Percentiles rank a stretch among this genome's conserved stretches.
phyloP scores from a whole-genome alignment of 2,329 filamentous ascomycete species.

The Sporothrix inflata region DNA sequence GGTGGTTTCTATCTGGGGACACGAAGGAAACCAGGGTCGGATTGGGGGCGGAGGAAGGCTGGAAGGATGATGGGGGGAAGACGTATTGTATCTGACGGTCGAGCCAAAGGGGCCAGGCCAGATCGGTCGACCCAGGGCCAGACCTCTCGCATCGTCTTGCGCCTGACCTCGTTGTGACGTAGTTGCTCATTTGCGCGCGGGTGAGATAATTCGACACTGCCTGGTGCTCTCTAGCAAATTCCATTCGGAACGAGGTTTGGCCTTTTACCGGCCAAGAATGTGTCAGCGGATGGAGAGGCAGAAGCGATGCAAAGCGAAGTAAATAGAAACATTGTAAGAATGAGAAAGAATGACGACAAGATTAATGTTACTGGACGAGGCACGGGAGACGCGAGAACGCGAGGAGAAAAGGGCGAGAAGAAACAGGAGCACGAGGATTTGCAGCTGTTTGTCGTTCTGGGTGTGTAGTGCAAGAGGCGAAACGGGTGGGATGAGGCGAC shows the following conservation, averaged over 20 bases:
- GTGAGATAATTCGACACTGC: slow-evolving; percentile 13
- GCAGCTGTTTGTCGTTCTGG: not conserved
- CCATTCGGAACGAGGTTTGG: not conserved
- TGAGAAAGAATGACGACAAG: not conserved
- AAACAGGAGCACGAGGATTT: not conserved
- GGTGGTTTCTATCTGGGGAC: slow-evolving; percentile 19
- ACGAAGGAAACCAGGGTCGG: not conserved
- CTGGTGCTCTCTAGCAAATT: not conserved
- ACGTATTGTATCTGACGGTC: not conserved
- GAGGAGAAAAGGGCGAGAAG: not conserved
- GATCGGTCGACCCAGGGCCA: slow-evolving; percentile 1
- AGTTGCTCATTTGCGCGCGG: not conserved
- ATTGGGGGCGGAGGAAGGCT: slow-evolving; percentile 20
- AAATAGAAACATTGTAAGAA: not conserved
- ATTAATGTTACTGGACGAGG: not conserved
- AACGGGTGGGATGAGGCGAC: not conserved
- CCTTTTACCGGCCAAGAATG: not conserved
- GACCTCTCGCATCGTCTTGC: not conserved
- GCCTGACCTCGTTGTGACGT: not conserved
- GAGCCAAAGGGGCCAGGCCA: not conserved
- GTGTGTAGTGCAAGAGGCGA: not conserved
- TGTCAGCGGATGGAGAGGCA: not conserved
- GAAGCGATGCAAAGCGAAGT: not conserved
- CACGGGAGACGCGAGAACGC: not conserved
- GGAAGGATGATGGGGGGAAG: not conserved